Base-by-base conservation (phyloP, 306 rosid genomes). In the Elaeagnus macrophylla region DNA sequence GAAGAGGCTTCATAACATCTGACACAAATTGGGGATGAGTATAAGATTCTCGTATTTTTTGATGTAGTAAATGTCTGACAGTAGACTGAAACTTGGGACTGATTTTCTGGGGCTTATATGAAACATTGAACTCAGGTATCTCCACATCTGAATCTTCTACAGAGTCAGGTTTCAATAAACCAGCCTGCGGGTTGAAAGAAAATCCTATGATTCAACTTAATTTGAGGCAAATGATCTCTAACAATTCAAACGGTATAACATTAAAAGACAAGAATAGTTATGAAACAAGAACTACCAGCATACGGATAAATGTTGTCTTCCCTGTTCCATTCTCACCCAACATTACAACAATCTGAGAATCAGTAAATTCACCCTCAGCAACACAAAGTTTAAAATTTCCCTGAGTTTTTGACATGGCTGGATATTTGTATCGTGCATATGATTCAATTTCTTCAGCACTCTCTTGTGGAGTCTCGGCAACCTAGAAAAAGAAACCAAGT, bases 311-410 rank as follows among this genome's bases (percentile, higher is more conserved):
- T 17, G 99, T 93, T 16, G 99, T 93, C 83, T 93, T 93, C 65
- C 99, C 99, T 0, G 96, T 93, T 68, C 96, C 99, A 63, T 93
- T 93, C 75, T 93, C 99, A 40, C 99, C 99, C 41, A 93, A 81
- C 99, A 93, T 93, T 62, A 93, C 96, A 80, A 93, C 15, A 75
- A 93, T 93, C 72, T 93, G 99, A 48, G 99, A 87, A 80, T 93
- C 99, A 3, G 99, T 87, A 58, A 93, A 93, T 75, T 93, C 96
- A n/a, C 99, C 99, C 72, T 87, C 96, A 55, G 66, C 49, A 39
- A 85, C 96, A 54, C 78, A 80, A 72, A 93, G 94, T 68, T 18
- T 84, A 71, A 93, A 93, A 65, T 79, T 79, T 62, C 99, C 99
- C 65, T 84, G 94, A 60, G 94, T 93, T 80, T 87, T 87, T 61